These are phyloP conservation scores for Alternaria incomplexa DNA, from an alignment of 2,329 filamentous ascomycete species.

Conservation along the genomic window DNA sequence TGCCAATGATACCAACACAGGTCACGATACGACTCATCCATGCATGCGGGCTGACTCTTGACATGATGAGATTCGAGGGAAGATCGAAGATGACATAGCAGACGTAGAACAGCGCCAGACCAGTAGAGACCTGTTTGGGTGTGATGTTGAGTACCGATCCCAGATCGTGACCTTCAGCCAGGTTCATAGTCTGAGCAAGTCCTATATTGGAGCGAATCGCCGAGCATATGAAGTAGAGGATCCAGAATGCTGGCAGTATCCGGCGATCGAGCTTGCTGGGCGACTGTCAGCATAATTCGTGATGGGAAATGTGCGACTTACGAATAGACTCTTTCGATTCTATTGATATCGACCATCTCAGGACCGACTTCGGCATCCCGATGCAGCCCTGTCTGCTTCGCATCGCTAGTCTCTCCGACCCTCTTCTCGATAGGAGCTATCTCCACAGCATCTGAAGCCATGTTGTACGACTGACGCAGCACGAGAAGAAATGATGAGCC, in stretches of 20 bases:
- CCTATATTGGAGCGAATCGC: constrained; percentile 92
- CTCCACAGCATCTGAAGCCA: constrained; percentile 29
- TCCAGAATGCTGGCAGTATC: constrained; percentile 79
- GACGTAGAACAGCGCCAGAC: constrained; percentile 88
- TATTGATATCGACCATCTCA: constrained; percentile 43
- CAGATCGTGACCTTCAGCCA: constrained; percentile 73
- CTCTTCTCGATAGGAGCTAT: constrained; percentile 25
- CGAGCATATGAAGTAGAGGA: constrained; percentile 89
- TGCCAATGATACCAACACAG: constrained; percentile 82
- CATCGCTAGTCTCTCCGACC: constrained; percentile 14
- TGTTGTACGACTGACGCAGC: constrained; percentile 4
- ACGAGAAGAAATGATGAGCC: constrained; percentile 14
- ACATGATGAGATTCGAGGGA: constrained; percentile 90
- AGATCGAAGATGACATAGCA: constrained; percentile 90
- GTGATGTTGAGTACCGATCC: constrained; percentile 71
- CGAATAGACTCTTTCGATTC: constrained; percentile 48
- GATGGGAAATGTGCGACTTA: constrained; percentile 18
- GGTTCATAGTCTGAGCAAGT: constrained; percentile 94
- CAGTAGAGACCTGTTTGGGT: constrained; percentile 79
- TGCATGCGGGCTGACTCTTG: constrained; percentile 78
- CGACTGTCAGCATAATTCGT: constrained; percentile 5
- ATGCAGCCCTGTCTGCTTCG: constrained; percentile 35
- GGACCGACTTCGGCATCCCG: constrained; percentile 43
- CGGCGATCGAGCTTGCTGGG: constrained; percentile 63
- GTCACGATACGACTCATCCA: constrained; percentile 95